These are phyloP conservation scores for Diplogelasinospora grovesii DNA, from an alignment of 495 filamentous ascomycete species.

Conservation along the genomic window DNA sequence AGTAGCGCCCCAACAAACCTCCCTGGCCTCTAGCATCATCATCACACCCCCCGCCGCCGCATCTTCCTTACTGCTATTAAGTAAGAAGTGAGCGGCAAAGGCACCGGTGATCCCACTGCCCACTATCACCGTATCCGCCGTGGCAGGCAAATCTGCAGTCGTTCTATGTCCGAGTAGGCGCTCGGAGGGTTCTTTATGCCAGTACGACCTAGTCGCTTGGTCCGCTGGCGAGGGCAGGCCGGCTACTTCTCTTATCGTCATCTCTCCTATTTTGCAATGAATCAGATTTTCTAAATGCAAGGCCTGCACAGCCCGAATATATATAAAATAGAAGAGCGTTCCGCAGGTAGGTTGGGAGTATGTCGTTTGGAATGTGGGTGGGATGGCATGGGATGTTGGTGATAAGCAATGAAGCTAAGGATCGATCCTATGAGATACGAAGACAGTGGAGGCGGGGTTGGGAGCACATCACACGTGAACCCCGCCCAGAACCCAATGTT, in stretches of 20 bases:
- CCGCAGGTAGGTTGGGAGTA: too few relatives aligned
- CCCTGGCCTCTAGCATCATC: constrained; percentile 72
- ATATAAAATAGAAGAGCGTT: too few relatives aligned
- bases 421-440: too few relatives aligned
- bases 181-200: constrained; percentile 55
- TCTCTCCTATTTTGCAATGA: background rate
- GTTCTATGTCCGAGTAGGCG: constrained; percentile 53
- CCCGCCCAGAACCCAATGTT: too few relatives aligned
- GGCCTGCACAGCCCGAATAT: too few relatives aligned
- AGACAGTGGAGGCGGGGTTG: too few relatives aligned
- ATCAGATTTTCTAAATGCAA: too few relatives aligned
- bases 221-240: constrained; percentile 45
- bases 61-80: constrained; percentile 12
- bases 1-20: constrained; percentile 75
- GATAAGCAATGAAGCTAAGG: too few relatives aligned
- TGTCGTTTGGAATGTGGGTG: too few relatives aligned
- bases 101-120: constrained; percentile 68
- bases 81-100: constrained; percentile 57
- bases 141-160: constrained; percentile 51
- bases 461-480: too few relatives aligned
- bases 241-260: constrained; percentile 22
- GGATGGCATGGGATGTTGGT: too few relatives aligned
- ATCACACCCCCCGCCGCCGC: constrained; percentile 35
- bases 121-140: constrained; percentile 61
- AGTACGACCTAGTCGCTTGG: constrained; percentile 68